phyloP scores from a whole-genome alignment of 2,329 filamentous ascomycete genomes.

The Fusarium papillatum region DNA sequence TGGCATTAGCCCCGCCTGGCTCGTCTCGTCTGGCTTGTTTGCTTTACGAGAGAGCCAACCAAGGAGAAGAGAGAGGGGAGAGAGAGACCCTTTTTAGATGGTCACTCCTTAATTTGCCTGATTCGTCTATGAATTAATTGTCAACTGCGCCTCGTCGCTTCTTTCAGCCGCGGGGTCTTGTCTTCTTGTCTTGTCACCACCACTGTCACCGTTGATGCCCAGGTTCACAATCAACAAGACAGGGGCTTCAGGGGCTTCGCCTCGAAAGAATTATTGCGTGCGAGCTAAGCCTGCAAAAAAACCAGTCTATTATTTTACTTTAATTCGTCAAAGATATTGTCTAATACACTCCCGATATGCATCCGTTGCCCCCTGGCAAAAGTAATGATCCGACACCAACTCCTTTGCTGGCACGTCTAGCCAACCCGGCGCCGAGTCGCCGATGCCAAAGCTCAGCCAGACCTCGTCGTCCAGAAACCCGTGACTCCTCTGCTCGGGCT shows the following conservation, averaged over 20 bases:
- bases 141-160: background rate
- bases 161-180: background rate
- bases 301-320: conserved; percentile 4
- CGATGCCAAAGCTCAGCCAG: conserved; percentile 41
- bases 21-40: background rate
- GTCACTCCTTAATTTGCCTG: background rate
- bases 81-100: background rate
- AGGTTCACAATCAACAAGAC: background rate
- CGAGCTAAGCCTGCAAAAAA: background rate
- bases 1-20: background rate
- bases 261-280: background rate
- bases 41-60: background rate
- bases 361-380: conserved; percentile 28
- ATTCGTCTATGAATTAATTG: background rate
- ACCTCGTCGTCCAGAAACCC: conserved; percentile 38
- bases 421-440: conserved; percentile 38
- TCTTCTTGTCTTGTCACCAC: no score
- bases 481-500: conserved; percentile 27
- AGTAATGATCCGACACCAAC: conserved; percentile 36
- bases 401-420: conserved; percentile 38
- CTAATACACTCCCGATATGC: conserved; percentile 26
- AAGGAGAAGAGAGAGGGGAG: background rate
- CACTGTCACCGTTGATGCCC: background rate
- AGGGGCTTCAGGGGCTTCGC: background rate
- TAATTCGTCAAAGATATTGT: conserved; percentile 32